Conservation (phyloP, 2,329 filamentous ascomycete genomes). For the Fusarium beomiforme region DNA sequence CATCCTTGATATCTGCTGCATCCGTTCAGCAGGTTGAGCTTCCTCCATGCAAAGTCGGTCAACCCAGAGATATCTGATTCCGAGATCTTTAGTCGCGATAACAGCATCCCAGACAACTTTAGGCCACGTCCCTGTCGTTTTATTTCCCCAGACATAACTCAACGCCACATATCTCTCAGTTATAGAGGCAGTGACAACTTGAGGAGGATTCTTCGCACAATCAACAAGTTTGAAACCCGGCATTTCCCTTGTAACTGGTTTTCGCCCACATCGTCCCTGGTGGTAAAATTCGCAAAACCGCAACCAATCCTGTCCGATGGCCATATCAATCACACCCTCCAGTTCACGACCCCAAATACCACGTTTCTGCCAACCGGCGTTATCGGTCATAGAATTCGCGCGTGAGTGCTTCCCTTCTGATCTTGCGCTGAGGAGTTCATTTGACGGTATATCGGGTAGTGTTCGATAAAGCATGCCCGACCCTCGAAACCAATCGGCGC, state of each 20-base stretch:
- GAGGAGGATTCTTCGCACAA: conserved; percentile 46
- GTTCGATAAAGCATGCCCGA: conserved; percentile 49
- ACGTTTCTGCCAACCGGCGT: conserved; percentile 42
- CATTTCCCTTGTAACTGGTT: conserved; percentile 38
- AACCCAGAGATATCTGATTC: conserved; percentile 52
- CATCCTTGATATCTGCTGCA: conserved; percentile 49
- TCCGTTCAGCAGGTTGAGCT: conserved; percentile 36
- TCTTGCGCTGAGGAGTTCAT: conserved; percentile 40
- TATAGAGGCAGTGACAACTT: conserved; percentile 43
- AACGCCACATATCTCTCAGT: conserved; percentile 46
- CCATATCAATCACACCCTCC: conserved; percentile 44
- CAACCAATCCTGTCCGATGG: conserved; percentile 47
- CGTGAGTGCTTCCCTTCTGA: conserved; percentile 33
- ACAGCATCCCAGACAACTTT: conserved; percentile 48
- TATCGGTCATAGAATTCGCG: conserved; percentile 30
- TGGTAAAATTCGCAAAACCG: conserved; percentile 49
- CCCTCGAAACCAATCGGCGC: conserved; percentile 47
- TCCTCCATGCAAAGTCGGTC: conserved; percentile 50
- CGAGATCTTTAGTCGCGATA: conserved; percentile 45
- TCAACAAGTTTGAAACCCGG: conserved; percentile 48
- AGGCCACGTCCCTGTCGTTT: conserved; percentile 43
- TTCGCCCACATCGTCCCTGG: conserved; percentile 46
- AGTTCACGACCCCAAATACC: conserved; percentile 50
- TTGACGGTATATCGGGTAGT: conserved; percentile 38
- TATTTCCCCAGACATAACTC: conserved; percentile 50